phyloP scores from a whole-genome alignment of 2,329 filamentous ascomycete genomes.

The Tolypocladium nubicola region DNA sequence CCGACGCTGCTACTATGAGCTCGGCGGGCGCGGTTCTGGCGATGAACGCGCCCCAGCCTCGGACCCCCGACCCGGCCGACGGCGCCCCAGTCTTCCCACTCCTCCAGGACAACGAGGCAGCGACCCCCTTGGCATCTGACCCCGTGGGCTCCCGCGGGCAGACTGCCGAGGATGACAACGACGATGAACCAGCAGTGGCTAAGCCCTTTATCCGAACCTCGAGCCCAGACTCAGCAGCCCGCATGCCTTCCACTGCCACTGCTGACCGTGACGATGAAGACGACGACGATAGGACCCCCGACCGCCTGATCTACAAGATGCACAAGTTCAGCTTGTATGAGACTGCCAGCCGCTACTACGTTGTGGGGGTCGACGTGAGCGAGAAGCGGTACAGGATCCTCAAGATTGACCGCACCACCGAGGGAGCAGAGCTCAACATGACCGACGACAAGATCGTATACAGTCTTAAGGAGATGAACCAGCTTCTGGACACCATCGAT shows the following conservation, averaged over 20 bases:
- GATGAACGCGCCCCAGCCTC: not conserved
- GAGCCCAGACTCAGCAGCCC: constrained; percentile 35
- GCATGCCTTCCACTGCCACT: constrained; percentile 6
- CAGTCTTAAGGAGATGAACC: constrained; percentile 81
- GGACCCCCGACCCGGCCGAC: not conserved
- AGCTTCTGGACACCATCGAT: constrained; percentile 87
- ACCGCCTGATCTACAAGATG: constrained; percentile 54
- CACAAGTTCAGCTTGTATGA: constrained; percentile 98
- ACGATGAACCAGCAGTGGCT: constrained; percentile 47
- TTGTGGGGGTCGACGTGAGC: constrained; percentile 84
- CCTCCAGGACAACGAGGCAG: constrained; percentile 24
- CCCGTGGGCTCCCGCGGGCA: constrained; percentile 11
- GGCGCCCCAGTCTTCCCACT: constrained; percentile 15
- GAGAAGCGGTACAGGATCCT: constrained; percentile 83
- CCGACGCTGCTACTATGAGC: not conserved
- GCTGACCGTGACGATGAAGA: constrained; percentile 2
- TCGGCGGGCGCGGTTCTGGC: not conserved
- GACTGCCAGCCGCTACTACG: constrained; percentile 85
- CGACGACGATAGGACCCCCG: constrained; percentile 20
- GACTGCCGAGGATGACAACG: constrained; percentile 37
- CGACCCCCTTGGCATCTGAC: constrained; percentile 14
- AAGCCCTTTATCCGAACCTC: constrained; percentile 45
- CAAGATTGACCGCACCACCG: constrained; percentile 86
- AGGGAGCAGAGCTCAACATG: constrained; percentile 65
- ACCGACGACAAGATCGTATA: constrained; percentile 95